Conservation (phyloP, 2,329 filamentous ascomycete species). For the Lanzia echinophila region DNA sequence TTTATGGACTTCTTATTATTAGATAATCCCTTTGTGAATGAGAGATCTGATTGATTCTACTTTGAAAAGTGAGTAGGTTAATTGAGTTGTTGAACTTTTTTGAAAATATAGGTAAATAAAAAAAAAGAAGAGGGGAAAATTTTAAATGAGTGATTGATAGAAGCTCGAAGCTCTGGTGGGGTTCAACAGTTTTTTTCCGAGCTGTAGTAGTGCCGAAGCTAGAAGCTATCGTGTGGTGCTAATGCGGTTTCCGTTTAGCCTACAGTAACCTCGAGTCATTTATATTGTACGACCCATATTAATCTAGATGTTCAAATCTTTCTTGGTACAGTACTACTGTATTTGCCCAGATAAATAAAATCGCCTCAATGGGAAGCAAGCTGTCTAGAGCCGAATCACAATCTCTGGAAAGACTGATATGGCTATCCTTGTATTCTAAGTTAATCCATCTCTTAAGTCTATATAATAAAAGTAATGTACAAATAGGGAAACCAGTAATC, state of each 20-base stretch:
- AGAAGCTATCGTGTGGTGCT: not conserved
- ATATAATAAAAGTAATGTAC: no score
- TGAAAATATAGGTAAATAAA: not conserved
- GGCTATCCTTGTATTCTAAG: no score
- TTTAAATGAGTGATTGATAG: not conserved
- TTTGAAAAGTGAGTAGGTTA: not conserved
- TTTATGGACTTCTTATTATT: not conserved
- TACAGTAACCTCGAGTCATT: not conserved
- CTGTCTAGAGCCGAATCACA: no score
- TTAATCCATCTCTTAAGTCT: no score
- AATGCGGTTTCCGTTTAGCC: constrained; percentile 6
- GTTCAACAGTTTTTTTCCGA: constrained; percentile 3
- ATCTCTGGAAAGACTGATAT: no score
- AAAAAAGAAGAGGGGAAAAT: not conserved
- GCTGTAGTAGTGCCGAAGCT: not conserved
- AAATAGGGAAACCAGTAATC: no score
- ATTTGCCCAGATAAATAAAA: no score
- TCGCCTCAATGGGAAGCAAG: no score
- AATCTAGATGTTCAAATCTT: not conserved
- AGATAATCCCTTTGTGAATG: not conserved
- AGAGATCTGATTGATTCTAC: not conserved
- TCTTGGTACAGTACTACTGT: no score
- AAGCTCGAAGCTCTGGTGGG: constrained; percentile 2
- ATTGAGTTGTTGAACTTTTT: not conserved
- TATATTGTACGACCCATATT: constrained; percentile 5